Evolutionary conservation across 2,329 filamentous ascomycete genomes (phyloP), one percentile per base, ranked within the genome.

Genomic region (Fonsecaea erecta): DNA sequence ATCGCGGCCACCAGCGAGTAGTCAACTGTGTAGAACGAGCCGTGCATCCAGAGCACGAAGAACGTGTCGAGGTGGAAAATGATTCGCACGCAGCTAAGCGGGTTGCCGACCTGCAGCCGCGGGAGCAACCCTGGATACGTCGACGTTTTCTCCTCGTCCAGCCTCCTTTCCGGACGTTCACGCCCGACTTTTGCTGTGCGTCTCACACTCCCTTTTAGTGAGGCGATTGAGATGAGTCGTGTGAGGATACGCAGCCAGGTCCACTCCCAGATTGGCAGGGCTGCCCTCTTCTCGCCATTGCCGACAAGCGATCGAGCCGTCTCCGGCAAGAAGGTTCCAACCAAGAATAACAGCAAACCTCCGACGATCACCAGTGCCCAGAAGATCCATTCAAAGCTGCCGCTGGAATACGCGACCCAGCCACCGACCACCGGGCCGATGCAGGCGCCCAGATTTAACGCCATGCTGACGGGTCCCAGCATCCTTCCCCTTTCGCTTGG

Each of bases 391-490:
- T 65, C 48, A 30, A 64, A 70, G 26, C 63, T 64, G 1, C 68
- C 69, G 43, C 53, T 66, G 2, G 32, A 63, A 8, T 53, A 71
- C 2, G 71, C 71, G 14, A 73, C 68, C 65, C 34, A 73, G 5
- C 83, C 84, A 1, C 83, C 83, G 24, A 86, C 77, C 0, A 84
- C 77, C 0, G 84, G 84, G 0, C 81, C 82, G 8, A 85, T 66
- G 0, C 81, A 79, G 7, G 81, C 81, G 0, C 79, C 81, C 32
- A 84, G 73, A 16, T 75, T 73, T 26, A 52, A 35, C 2, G 73
- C 75, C 12, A 75, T 62, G 18, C 71, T 73, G 1, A 74, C 70
- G 30, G 75, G 65, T 1, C 78, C 80, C 73, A 83, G 79, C 64
- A 77, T 81, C 4, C 70, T 73, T 3, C 79, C 79, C 35, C 80